Conservation (phyloP, 495 filamentous ascomycete species). For the Trichoderma asperelloides region DNA sequence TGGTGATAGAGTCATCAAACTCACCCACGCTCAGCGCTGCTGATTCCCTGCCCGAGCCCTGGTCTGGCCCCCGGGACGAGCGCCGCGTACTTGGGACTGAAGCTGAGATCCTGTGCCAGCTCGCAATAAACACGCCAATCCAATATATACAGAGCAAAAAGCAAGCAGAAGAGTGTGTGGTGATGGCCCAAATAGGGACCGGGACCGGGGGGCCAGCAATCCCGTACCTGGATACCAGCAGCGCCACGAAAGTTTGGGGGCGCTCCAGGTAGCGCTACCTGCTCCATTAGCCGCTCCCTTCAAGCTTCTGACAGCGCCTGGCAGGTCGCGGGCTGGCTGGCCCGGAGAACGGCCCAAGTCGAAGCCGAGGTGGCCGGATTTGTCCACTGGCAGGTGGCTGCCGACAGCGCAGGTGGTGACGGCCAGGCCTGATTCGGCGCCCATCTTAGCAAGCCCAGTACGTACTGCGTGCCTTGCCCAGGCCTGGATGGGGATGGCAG, state of each 20-base stretch:
- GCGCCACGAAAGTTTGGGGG: neutral
- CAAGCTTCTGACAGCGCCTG: slow-evolving; percentile 1
- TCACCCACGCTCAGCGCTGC: neutral
- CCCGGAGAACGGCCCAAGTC: neutral
- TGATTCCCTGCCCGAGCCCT: neutral
- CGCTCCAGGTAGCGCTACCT: neutral
- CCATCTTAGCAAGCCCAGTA: neutral
- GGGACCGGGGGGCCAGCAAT: neutral
- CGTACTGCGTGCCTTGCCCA: neutral
- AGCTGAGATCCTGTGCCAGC: neutral
- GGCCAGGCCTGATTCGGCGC: neutral
- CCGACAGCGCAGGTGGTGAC: neutral
- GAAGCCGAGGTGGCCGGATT: neutral
- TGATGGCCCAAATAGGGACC: neutral
- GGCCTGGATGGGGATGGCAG: neutral
- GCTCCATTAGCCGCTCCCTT: neutral
- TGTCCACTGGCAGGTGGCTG: neutral
- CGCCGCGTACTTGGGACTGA: neutral
- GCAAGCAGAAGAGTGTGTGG: neutral
- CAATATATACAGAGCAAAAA: neutral
- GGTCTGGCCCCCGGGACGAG: neutral
- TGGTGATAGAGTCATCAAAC: neutral
- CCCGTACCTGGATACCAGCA: neutral
- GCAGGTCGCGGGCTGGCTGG: neutral
- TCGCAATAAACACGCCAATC: neutral